Conservation (phyloP, 371 early-diverging fungal genomes). For the Fennellomyces sp. region DNA sequence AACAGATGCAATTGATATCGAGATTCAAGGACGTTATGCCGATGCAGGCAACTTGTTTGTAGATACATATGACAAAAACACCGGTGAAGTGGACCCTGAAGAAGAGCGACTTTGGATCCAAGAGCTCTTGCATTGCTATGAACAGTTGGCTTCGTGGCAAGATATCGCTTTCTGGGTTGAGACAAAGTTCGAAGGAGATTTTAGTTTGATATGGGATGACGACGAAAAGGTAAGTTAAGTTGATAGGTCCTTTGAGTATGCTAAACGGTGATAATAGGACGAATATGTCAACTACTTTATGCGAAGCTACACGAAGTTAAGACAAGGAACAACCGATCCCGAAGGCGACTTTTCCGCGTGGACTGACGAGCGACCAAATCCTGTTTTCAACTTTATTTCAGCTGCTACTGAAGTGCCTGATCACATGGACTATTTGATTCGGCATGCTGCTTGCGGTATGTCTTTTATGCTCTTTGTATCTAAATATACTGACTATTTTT, state of each 20-base stretch:
- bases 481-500: neutral
- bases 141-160: constrained; percentile 69
- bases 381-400: constrained; percentile 52
- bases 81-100: constrained; percentile 38
- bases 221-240: constrained; percentile 33
- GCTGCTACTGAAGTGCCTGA: constrained; percentile 43
- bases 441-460: constrained; percentile 57
- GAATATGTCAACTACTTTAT: constrained; percentile 60
- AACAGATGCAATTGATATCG: constrained; percentile 59
- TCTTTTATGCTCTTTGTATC: neutral
- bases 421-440: constrained; percentile 36
- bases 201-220: constrained; percentile 52
- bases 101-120: constrained; percentile 53
- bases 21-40: constrained; percentile 62
- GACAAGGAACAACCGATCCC: constrained; percentile 41
- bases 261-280: constrained; percentile 19
- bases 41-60: constrained; percentile 52
- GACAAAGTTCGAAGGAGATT: constrained; percentile 42
- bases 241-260: neutral
- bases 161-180: constrained; percentile 47
- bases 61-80: constrained; percentile 35
- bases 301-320: constrained; percentile 54
- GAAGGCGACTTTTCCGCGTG: constrained; percentile 41
- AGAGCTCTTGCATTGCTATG: constrained; percentile 64
- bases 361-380: constrained; percentile 54